phyloP scores from a whole-genome alignment of 1,139 yeast genomes.

The Hyphopichia pseudoburtonii region DNA sequence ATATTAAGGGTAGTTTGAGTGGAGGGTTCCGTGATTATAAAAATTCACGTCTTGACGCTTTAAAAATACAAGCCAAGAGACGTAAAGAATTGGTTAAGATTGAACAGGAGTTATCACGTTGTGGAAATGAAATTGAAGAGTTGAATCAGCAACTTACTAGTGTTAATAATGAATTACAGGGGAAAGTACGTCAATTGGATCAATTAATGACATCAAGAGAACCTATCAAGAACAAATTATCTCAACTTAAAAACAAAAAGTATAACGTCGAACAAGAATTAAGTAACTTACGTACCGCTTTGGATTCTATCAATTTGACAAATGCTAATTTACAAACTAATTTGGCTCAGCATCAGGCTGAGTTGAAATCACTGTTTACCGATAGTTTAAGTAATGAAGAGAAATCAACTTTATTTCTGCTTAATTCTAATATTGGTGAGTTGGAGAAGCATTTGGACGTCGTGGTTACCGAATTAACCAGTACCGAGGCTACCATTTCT shows the following conservation, averaged over 20 bases:
- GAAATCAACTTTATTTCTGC: conserved; percentile 30
- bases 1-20: conserved; percentile 75
- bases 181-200: conserved; percentile 37
- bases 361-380: conserved; percentile 55
- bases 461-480: conserved; percentile 44
- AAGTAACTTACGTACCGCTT: conserved; percentile 20
- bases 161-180: conserved; percentile 46
- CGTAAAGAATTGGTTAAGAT: conserved; percentile 46
- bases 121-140: conserved; percentile 21
- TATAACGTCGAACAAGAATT: conserved; percentile 45
- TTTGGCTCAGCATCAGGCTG: conserved; percentile 45
- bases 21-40: conserved; percentile 86
- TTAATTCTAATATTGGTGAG: conserved; percentile 39
- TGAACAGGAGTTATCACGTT: conserved; percentile 22
- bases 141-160: conserved; percentile 28
- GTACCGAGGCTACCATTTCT: conserved; percentile 52
- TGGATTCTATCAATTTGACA: conserved; percentile 23
- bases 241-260: conserved; percentile 41
- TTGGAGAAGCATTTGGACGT: conserved; percentile 43
- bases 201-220: conserved; percentile 39
- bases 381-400: conserved; percentile 49
- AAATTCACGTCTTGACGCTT: conserved; percentile 68
- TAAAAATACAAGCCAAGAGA: conserved; percentile 55
- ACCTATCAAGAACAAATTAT: conserved; percentile 41
- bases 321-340: conserved; percentile 27